Evolutionary conservation across 176 grass and related monocot species (phyloP).

Genomic region (Dactylis glomerata): DNA sequence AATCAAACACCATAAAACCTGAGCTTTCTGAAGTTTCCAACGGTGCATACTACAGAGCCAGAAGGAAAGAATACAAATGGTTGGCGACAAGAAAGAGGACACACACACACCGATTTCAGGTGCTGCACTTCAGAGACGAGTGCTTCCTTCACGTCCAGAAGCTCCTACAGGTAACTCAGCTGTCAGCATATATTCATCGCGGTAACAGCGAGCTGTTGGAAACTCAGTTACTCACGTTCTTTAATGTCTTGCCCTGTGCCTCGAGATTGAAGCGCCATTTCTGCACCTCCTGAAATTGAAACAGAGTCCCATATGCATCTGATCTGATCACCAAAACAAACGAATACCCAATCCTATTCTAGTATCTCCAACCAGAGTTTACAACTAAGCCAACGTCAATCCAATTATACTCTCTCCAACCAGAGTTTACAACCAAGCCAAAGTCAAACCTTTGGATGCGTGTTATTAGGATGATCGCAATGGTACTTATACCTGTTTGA

Average conservation of each 20-base stretch:
- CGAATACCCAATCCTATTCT: not conserved
- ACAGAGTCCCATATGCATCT: not conserved
- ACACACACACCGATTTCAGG: constrained; percentile 54
- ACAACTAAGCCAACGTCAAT: not conserved
- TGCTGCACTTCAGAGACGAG: constrained; percentile 45
- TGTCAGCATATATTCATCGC: not conserved
- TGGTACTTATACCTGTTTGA: constrained; percentile 50
- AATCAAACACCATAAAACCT: not conserved
- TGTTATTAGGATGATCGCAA: not conserved
- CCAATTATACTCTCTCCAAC: not conserved
- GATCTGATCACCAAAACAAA: not conserved
- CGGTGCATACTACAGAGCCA: not conserved
- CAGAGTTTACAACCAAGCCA: not conserved
- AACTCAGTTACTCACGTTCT: not conserved
- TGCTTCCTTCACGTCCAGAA: constrained; percentile 43
- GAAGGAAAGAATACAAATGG: not conserved
- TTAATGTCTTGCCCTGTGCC: constrained; percentile 19
- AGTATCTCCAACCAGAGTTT: too few species aligned
- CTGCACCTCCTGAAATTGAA: constrained; percentile 58
- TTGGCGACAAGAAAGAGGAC: not conserved
- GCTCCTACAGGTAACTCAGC: constrained; percentile 38
- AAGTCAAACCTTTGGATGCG: not conserved
- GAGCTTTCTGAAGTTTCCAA: not conserved
- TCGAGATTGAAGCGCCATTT: constrained; percentile 57
- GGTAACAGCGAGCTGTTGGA: not conserved